Conservation (phyloP, 345 rosid species). For the Triadica sebifera region DNA sequence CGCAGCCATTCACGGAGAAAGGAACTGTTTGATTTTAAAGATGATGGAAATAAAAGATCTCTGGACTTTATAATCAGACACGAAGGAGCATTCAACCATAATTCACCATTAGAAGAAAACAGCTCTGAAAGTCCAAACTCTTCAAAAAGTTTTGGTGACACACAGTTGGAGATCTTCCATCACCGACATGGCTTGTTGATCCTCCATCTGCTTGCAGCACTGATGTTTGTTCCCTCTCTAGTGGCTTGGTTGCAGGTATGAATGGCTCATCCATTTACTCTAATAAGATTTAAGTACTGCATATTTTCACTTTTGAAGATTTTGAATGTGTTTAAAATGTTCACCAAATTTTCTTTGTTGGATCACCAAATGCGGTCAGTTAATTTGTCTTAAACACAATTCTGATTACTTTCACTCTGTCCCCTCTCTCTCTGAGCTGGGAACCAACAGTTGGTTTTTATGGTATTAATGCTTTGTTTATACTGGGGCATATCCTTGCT, state of each 20-base stretch:
- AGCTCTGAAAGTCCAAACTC: constrained; percentile 40
- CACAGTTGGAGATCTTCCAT: constrained; percentile 82
- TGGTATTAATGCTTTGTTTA: background rate
- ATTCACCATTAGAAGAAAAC: constrained; percentile 36
- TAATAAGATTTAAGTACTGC: background rate
- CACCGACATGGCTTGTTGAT: constrained; percentile 75
- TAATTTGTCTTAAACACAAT: background rate
- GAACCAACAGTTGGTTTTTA: background rate
- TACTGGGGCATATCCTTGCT: background rate
- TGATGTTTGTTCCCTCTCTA: constrained; percentile 90
- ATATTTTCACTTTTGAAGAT: background rate
- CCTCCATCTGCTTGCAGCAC: constrained; percentile 70
- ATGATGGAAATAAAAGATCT: constrained; percentile 35
- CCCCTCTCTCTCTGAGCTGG: background rate
- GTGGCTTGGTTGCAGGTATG: constrained; percentile 91
- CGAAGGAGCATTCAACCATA: constrained; percentile 33
- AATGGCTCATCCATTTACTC: constrained; percentile 7
- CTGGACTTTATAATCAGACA: constrained; percentile 37
- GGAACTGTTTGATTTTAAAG: constrained; percentile 45
- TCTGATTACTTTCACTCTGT: background rate
- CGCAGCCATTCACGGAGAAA: constrained; percentile 50
- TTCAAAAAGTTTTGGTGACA: constrained; percentile 60
- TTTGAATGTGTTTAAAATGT: background rate
- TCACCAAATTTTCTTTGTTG: background rate
- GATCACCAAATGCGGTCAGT: background rate